Conservation (phyloP, 164 flowering plant genomes). For the Cinnamomum chago region DNA sequence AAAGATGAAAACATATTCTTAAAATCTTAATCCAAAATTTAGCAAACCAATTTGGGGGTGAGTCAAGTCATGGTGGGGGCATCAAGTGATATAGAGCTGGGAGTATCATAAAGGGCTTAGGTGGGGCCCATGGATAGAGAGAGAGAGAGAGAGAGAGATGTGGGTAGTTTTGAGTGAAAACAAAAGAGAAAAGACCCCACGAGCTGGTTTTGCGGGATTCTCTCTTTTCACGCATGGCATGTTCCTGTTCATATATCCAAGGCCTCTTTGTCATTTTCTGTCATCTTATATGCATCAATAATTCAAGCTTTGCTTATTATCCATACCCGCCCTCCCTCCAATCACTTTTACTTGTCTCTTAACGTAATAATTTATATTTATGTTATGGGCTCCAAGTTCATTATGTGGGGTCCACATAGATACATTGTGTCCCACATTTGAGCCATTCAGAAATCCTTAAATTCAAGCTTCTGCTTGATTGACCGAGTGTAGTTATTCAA, state of each 20-base stretch:
- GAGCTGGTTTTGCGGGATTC: constrained; percentile 13
- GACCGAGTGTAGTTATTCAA: no score
- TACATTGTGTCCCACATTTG: no score
- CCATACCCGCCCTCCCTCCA: no score
- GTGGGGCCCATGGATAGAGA: not conserved
- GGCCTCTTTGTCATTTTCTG: constrained; percentile 4
- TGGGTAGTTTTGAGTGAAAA: not conserved
- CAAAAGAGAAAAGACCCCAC: constrained; percentile 8
- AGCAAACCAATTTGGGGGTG: not conserved
- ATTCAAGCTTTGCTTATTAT: constrained; percentile 8
- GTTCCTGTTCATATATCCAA: not conserved
- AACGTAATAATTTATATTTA: no score
- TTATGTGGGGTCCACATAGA: no score
- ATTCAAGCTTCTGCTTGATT: no score
- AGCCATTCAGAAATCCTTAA: no score
- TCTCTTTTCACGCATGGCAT: not conserved
- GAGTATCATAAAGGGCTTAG: no score
- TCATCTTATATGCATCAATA: not conserved
- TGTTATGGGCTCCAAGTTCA: no score
- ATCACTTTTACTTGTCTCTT: no score
- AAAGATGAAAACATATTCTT: no score
- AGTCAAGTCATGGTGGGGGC: not conserved
- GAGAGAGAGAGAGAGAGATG: no score
- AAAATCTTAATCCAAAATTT: not conserved
- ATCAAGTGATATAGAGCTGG: not conserved